Conservation (phyloP, 805 yeast genomes). For the Candida maris region DNA sequence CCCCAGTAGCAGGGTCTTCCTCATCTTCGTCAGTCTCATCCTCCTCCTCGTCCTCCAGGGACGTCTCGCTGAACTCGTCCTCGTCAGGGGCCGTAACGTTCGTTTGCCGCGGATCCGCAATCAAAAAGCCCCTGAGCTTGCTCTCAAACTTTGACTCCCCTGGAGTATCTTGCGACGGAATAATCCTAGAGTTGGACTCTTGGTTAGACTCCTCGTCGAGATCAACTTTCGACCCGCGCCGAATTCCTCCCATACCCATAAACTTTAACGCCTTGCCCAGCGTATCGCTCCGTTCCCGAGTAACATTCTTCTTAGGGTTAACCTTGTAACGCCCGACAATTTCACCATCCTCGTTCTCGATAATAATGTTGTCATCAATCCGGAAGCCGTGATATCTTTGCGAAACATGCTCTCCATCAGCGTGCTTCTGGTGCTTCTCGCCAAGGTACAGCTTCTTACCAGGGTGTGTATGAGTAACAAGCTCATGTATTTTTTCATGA, state of each 20-base stretch:
- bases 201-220: conserved; percentile 22
- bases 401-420: conserved; percentile 8
- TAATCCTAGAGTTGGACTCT: conserved; percentile 16
- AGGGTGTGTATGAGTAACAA: conserved; percentile 14
- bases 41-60: conserved; percentile 1
- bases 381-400: conserved; percentile 64
- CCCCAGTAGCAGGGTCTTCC: conserved; percentile 17
- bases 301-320: conserved; percentile 38
- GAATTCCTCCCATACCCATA: conserved; percentile 22
- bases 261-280: conserved; percentile 22
- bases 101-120: conserved; percentile 22
- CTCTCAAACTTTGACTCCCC: conserved; percentile 21
- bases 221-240: conserved; percentile 10
- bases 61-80: conserved; percentile 1
- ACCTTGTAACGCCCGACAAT: conserved; percentile 78
- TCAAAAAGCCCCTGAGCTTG: conserved; percentile 24
- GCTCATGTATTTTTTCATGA: conserved; percentile 11
- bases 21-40: conserved; percentile 16
- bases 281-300: conserved; percentile 12
- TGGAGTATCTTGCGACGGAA: conserved; percentile 15
- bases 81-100: conserved; percentile 13
- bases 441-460: conserved; percentile 13
- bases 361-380: conserved; percentile 69
- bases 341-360: conserved; percentile 92
- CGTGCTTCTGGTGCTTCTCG: conserved; percentile 9